A percentile compares a stretch with the other conserved stretches of the same genome.
Conservation (phyloP, 495 filamentous ascomycete genomes). For the Penicillium ochrochloron region DNA sequence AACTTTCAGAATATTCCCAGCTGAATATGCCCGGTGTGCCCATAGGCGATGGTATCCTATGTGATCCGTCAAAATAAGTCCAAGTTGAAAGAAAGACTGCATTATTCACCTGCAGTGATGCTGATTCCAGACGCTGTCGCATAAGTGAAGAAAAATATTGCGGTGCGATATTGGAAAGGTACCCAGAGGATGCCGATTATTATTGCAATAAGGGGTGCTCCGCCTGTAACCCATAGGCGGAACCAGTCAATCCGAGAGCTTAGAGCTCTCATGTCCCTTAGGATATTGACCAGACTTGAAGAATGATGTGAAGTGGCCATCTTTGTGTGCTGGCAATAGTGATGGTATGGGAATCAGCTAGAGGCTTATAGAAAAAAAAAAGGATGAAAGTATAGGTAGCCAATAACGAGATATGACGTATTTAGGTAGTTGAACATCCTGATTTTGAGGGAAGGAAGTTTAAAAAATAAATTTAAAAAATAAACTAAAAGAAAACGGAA, state of each 20-base stretch:
- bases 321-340: background rate
- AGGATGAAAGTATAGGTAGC: too few relatives aligned
- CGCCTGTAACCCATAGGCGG: conserved; percentile 5
- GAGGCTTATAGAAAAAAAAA: too few relatives aligned
- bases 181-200: conserved; percentile 6
- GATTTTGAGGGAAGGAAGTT: too few relatives aligned
- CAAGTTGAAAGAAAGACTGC: background rate
- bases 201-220: background rate
- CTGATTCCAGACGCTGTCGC: conserved; percentile 3
- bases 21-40: conserved; percentile 18
- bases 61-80: background rate
- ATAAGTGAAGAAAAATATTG: conserved; percentile 24
- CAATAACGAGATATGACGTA: too few relatives aligned
- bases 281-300: background rate
- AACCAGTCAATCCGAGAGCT: conserved; percentile 9
- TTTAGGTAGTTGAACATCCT: too few relatives aligned
- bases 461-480: too few relatives aligned
- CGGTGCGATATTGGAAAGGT: conserved; percentile 5
- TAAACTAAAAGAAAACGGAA: too few relatives aligned
- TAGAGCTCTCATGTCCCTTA: conserved; percentile 5
- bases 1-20: background rate
- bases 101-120: conserved; percentile 13
- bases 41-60: conserved; percentile 27
- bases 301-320: background rate
- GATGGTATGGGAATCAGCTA: too few relatives aligned